Evolutionary conservation across 371 early-diverging fungal species (phyloP).

Genomic region (Syncephalastrum contaminatum): DNA sequence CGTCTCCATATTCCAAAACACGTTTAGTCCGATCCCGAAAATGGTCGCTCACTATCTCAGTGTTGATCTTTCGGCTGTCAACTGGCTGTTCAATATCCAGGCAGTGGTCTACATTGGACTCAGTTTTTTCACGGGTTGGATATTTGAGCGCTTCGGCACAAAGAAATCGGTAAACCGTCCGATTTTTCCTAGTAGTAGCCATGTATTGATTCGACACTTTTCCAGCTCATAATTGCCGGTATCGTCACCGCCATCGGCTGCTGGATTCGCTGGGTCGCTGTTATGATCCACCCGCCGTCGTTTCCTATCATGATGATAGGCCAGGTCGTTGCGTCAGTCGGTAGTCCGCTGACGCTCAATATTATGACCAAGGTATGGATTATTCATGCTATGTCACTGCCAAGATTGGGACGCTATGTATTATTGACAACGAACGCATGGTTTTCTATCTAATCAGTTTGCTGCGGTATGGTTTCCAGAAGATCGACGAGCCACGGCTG

Average conservation of each 20-base stretch:
- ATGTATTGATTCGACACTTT: not conserved
- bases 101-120: conserved; percentile 49
- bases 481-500: conserved; percentile 30
- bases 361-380: conserved; percentile 49
- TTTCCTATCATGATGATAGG: conserved; percentile 56
- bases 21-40: conserved; percentile 41
- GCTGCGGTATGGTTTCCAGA: conserved; percentile 34
- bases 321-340: conserved; percentile 58
- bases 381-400: not conserved
- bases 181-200: not conserved
- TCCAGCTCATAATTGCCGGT: conserved; percentile 48
- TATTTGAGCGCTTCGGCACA: conserved; percentile 47
- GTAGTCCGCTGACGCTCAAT: conserved; percentile 63
- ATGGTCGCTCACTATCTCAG: conserved; percentile 35
- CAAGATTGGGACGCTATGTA: not conserved
- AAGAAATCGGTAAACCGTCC: conserved; percentile 37
- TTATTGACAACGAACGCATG: not conserved
- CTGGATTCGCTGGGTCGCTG: conserved; percentile 59
- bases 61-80: conserved; percentile 30
- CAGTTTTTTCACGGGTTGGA: conserved; percentile 48
- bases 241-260: conserved; percentile 49
- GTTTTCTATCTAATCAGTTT: conserved; percentile 13
- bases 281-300: conserved; percentile 35
- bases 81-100: conserved; percentile 47
- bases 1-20: conserved; percentile 35